Evolutionary conservation across 176 grass and related monocot species (phyloP).

Genomic region (Stipa capillata): DNA sequence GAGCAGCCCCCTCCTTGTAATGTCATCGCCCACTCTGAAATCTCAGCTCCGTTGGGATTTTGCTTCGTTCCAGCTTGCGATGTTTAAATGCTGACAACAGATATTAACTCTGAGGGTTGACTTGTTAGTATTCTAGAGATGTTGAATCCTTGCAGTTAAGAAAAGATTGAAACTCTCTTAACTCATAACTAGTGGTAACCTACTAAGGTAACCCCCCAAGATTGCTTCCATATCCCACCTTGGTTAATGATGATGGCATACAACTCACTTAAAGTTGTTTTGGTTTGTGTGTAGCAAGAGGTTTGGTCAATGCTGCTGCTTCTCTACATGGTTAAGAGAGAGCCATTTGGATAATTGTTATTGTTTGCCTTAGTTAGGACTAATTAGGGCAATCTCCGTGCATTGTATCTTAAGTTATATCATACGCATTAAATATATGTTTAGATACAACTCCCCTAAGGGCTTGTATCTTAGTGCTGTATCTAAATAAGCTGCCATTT

Average conservation of each 20-base stretch:
- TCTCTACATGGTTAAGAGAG: conserved; percentile 23
- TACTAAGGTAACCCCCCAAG: conserved; percentile 41
- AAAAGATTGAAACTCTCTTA: conserved; percentile 16
- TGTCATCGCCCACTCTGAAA: conserved; percentile 33
- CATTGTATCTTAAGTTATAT: no score
- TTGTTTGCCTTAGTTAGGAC: conserved; percentile 10
- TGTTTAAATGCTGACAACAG: conserved; percentile 52
- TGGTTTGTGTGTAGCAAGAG: conserved; percentile 49
- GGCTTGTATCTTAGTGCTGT: no score
- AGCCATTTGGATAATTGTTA: not conserved
- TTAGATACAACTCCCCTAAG: no score
- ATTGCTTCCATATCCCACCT: conserved; percentile 37
- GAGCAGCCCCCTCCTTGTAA: conserved; percentile 9
- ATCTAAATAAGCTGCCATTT: no score
- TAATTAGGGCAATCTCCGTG: no score
- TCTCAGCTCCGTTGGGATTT: conserved; percentile 27
- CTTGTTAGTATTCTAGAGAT: conserved; percentile 39
- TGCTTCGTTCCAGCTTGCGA: conserved; percentile 34
- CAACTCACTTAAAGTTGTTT: conserved; percentile 57
- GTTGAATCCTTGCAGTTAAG: conserved; percentile 21
- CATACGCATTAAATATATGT: no score
- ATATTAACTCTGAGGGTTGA: conserved; percentile 71
- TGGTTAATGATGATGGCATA: conserved; percentile 46
- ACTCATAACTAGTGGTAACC: conserved; percentile 12
- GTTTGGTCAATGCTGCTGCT: conserved; percentile 40